Evolutionary conservation across 805 yeast genomes (phyloP), one percentile per base, ranked within the genome.

Genomic region (Candida verbasci): DNA sequence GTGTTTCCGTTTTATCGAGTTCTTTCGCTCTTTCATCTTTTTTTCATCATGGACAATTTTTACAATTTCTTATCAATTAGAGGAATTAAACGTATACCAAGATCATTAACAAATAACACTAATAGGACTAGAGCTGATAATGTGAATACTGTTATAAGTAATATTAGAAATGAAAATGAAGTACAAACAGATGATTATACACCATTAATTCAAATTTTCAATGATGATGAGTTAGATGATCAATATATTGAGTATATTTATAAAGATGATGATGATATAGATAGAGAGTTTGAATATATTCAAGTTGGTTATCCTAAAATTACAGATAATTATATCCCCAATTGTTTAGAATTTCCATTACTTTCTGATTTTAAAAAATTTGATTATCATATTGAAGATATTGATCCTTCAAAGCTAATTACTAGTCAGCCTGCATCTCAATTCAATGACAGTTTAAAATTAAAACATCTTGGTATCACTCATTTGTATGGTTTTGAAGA

Each of bases 341-440:
- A 14, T 18, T 31, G 27, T 23, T 24, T 31, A 12, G 34, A 31
- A 12, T 31, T 31, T 24, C 28, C 34, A 5, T 23, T 31, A 23
- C 28, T 28, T 11, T 3, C 6, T n/a, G 18, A 24, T 9, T 23
- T 31, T 24, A 7, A 24, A 23, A n/a, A 23, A 5, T 9, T 31
- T 9, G 18, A 31, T 4, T 31, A 7, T 24, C 18, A 15, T 7
- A 18, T 39, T 17, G 43, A 39, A 18, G 36, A 29, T 26, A 10
- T 35, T 2, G 43, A 39, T 18, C 37, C 37, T n/a, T 37, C 45
- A 12, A 42, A 37, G 17, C 40, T 55, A 9, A 52, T 60, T 1
- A 41, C 47, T 15, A 31, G 38, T 10, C 53, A 64, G 16, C 74
- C 72, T 1, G 70, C 61, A 2, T 40, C 43, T 4, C 62, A 60